phyloP scores from a whole-genome alignment of 371 early-diverging fungal genomes.

The Mucor racemosus region DNA sequence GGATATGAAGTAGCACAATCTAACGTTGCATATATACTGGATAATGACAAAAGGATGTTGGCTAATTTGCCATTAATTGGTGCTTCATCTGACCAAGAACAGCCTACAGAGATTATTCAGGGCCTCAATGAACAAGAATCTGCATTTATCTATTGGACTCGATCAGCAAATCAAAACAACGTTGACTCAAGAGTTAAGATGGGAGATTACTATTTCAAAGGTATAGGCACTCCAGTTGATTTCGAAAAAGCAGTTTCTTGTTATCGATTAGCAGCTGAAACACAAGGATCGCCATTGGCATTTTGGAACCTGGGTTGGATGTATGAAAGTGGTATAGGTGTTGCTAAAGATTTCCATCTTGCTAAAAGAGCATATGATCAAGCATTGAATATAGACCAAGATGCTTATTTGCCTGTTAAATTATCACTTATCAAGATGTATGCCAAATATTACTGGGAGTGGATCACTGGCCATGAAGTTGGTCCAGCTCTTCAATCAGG shows the following conservation, averaged over 20 bases:
- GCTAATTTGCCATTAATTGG: constrained; percentile 20
- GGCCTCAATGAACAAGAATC: constrained; percentile 41
- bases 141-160: constrained; percentile 89
- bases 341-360: constrained; percentile 85
- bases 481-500: constrained; percentile 28
- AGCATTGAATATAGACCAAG: constrained; percentile 75
- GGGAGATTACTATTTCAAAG: constrained; percentile 93
- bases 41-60: constrained; percentile 43
- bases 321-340: constrained; percentile 95
- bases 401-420: constrained; percentile 83
- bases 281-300: constrained; percentile 80
- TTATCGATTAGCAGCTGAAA: constrained; percentile 88
- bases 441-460: constrained; percentile 71
- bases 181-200: constrained; percentile 89
- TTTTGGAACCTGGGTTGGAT: constrained; percentile 98
- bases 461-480: constrained; percentile 62
- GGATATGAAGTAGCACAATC: constrained; percentile 39
- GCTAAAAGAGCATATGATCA: constrained; percentile 93
- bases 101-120: background rate
- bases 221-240: constrained; percentile 76
- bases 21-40: constrained; percentile 87
- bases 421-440: constrained; percentile 76
- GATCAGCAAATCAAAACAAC: constrained; percentile 95
- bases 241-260: constrained; percentile 83
- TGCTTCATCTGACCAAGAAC: background rate